Evolutionary conservation across 176 grass and related monocot species (phyloP), one percentile per base, ranked within the genome.

Genomic region (Juncus inflexus): DNA sequence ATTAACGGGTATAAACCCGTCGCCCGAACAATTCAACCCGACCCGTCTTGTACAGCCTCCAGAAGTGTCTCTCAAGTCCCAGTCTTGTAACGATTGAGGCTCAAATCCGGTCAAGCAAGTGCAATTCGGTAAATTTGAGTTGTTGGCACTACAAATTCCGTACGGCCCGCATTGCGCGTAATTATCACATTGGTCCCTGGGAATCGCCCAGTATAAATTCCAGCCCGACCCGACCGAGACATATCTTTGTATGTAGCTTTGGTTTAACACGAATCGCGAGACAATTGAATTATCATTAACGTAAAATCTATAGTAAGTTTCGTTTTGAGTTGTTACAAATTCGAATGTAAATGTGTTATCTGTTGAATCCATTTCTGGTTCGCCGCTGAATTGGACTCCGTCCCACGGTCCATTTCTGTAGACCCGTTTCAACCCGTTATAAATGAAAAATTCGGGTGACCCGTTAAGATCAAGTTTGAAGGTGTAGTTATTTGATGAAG

Each of bases 401-500:
- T 90, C 84, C 91, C 91, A 95, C 12, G 84, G 87, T 52, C 91
- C 91, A 4, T 67, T 84, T 0, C 83, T 77, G 64, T 87, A 87
- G 42, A 51, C 50, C 55, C 41, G 65, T 16, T 15, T 50, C 0
- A 49, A 43, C 62, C 35, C 66, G 36, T 6, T 12, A 68, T 40
- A 38, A 43, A 78, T 3, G 9, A 81, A 60, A 52, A 71, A 70
- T 50, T 96, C 87, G 3, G 91, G 84, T 28, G 65, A 62, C 42
- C 84, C 91, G 47, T 51, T 42, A 42, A 63, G 2, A 73, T 83
- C 82, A 35, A 96, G 15, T 52, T 60, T 71, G 69, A 64, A 71
- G 52, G 62, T 53, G 69, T 76, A 83, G 15, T 78, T 73, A 58
- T 87, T 78, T 1, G 59, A 60, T 12, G 84, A 62, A 8, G 91